Evolutionary conservation across 768 basidiomycete species (phyloP), one percentile per base, ranked within the genome.

Genomic region (Porpolomopsis calyptriformis): DNA sequence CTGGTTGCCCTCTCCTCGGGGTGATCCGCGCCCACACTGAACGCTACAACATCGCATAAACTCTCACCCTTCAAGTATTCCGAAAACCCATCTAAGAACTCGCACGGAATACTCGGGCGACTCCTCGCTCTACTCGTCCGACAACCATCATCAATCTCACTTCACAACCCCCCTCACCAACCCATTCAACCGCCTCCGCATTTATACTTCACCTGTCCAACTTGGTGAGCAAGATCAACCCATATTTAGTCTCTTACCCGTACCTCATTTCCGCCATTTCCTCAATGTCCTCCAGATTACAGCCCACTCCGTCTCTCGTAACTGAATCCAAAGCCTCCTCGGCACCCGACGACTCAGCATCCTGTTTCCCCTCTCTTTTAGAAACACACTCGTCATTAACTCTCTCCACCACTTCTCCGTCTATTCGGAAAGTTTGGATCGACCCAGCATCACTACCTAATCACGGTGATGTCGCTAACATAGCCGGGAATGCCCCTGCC

Each of bases 361-460:
- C 38, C 12, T 11, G 22, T 39, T 19, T 19, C 11, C 22, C n/a
- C 22, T 11, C 38, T 10, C 20, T 22, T 39, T 23, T 23, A 11
- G 38, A 39, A 23, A 39, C 14, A 16, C 18, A 39, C 14, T 11
- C 4, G 14, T 19, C 4, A 22, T 11, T 23, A 16, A 6, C 36
- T 18, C 16, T 38, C 8, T 6, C 36, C 14, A 11, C 38, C n/a
- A 70, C 7, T 7, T 31, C 29, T 14, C 14, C 29, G 29, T 31
- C 29, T 31, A 14, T 7, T 31, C 7, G 29, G 14, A 14, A 67
- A 54, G 63, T 61, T 8, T 85, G 83, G 83, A 72, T 85, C 23
- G 81, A 84, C 55, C 82, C 83, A 5, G 64, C 70, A 14, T 63
- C 72, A 2, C 64, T 84, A 41, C 79, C 80, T n/a, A 61, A 77